A percentile compares a stretch with the other conserved stretches of the same genome.
phyloP scores from a whole-genome alignment of 2,329 filamentous ascomycete genomes.

The Colletotrichum simmondsii region DNA sequence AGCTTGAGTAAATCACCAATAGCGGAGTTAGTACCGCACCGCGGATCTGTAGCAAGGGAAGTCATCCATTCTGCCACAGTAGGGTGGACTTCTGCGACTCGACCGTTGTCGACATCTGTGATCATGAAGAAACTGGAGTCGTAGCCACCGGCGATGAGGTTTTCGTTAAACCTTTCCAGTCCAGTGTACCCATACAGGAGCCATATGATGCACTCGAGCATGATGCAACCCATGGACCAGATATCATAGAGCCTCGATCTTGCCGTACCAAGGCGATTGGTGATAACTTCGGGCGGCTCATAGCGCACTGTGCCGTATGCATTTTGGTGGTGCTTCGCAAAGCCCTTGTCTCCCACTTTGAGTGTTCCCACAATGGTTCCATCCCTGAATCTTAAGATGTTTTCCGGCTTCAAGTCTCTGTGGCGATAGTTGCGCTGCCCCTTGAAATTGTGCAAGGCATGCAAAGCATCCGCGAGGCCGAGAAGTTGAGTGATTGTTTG shows the following conservation, averaged over 20 bases:
- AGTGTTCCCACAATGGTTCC: neutral
- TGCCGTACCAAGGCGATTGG: neutral
- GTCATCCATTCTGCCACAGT: too few species aligned
- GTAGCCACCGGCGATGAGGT: too few species aligned
- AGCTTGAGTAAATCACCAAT: too few species aligned
- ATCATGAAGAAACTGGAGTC: too few species aligned
- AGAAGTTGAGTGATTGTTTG: neutral
- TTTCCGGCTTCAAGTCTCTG: neutral
- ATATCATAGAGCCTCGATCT: neutral
- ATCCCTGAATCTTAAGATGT: neutral
- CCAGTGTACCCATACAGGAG: neutral
- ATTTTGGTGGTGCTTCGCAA: neutral
- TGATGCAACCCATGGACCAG: neutral
- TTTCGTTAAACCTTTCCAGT: neutral
- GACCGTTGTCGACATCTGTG: too few species aligned
- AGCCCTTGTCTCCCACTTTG: neutral
- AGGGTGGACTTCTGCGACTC: too few species aligned
- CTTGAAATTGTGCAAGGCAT: neutral
- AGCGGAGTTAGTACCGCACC: too few species aligned
- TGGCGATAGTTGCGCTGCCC: neutral
- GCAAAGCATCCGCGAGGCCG: neutral
- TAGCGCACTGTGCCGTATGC: too few species aligned
- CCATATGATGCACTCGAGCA: neutral
- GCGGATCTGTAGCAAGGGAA: too few species aligned
- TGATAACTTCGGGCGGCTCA: neutral